Evolutionary conservation across 345 rosid genomes (phyloP), one percentile per base, ranked within the genome.

Genomic region (Eucalyptus pauciflora): DNA sequence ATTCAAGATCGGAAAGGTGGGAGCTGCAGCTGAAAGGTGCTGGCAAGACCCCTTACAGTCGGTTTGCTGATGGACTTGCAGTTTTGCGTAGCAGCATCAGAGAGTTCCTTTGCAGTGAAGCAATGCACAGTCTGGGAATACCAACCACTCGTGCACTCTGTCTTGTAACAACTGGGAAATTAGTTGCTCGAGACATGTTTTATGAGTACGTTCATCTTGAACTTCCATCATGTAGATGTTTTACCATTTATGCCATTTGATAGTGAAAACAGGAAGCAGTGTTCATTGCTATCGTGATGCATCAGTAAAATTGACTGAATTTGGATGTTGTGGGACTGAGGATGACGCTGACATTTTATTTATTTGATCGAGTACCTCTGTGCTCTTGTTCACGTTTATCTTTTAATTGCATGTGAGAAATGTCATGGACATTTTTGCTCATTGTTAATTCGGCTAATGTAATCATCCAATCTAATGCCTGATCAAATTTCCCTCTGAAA

Each of bases 1-100:
- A 95, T 92, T 95, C 95, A n/a, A 96, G 93, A 92, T 92, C 92
- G 45, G 95, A 97, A 93, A 95, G 99, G 91, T 98, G 99, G 99
- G 99, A 98, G 86, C 93, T 97, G 92, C 99, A 98, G 93, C 99
- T 97, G 86, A 98, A 98, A 94, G 99, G 99, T 90, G 95, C 99
- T 18, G 99, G 99, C 80, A 95, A 93, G 92, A 98, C 99, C 88
- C 99, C 99, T 13, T 98, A 97, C 89, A 98, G 99, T 92, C 97
- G 98, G 64, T 98, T 95, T 91, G 99, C 99, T 13, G 99, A 98
- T 93, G 99, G 99, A 87, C 98, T 97, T 81, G 99, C 99, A 12
- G 99, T 98, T 86, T 89, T 98, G 88, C 98, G 99, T 33, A 96
- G 99, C 92, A 98, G 99, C 94, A 95, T 98, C 88, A 92, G 99